Percentiles rank a stretch among this genome's conserved stretches.
Conservation (phyloP, 2,329 filamentous ascomycete genomes). For the Aspergillus sp. region DNA sequence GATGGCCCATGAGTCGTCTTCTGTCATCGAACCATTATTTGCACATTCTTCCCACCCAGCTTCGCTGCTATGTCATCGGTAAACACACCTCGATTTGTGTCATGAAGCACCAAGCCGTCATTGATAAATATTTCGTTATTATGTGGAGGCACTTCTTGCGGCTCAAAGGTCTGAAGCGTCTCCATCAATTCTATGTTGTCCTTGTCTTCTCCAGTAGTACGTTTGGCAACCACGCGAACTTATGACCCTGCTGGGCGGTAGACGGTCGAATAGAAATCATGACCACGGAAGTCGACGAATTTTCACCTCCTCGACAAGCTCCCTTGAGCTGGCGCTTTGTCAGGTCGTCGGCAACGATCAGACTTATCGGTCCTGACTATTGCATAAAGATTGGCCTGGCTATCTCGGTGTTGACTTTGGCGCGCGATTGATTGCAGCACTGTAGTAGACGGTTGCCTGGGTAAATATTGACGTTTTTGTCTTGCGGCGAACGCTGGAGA, state of each 20-base stretch:
- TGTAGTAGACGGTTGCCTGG: too few species aligned
- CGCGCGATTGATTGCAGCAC: too few species aligned
- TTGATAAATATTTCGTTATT: neutral
- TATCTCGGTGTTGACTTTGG: too few species aligned
- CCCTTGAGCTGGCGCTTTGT: neutral
- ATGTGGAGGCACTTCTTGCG: neutral
- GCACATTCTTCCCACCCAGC: neutral
- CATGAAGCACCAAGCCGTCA: neutral
- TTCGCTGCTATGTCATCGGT: neutral
- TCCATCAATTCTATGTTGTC: neutral
- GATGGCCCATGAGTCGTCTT: neutral
- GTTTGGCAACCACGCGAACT: neutral
- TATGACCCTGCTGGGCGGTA: neutral
- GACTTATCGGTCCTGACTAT: neutral
- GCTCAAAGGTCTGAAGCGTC: neutral
- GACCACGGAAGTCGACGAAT: neutral
- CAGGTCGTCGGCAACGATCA: conserved; percentile 2
- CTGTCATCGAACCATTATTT: neutral
- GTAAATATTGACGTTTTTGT: too few species aligned
- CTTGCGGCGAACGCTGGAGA: too few species aligned
- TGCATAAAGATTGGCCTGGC: too few species aligned
- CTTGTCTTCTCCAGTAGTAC: neutral
- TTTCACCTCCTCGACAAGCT: neutral
- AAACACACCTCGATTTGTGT: neutral
- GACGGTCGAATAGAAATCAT: neutral